These are phyloP conservation scores for Dactylellina haptotyla DNA, from an alignment of 2,329 filamentous ascomycete genomes.

Conservation along the genomic window DNA sequence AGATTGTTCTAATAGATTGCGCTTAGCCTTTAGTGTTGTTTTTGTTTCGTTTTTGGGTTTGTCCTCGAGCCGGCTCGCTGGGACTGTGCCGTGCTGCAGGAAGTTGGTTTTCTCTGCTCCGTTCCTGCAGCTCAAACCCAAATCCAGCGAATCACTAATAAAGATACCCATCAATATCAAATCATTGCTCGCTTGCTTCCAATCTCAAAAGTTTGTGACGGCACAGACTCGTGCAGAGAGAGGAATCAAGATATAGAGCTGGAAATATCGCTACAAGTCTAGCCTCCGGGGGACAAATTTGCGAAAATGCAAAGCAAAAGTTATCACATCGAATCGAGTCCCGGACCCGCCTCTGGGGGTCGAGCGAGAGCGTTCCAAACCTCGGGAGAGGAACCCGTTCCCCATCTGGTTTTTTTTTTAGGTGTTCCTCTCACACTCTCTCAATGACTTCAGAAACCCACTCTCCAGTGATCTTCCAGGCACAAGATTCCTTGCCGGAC, in stretches of 20 bases:
- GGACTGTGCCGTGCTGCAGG: slow-evolving; percentile 44
- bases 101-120: slow-evolving; percentile 22
- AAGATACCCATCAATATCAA: slow-evolving; percentile 14
- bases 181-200: slow-evolving; percentile 19
- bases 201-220: slow-evolving; percentile 28
- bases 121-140: slow-evolving; percentile 43
- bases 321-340: slow-evolving; percentile 45
- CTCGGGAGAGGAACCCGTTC: slow-evolving; percentile 52
- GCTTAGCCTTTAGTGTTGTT: slow-evolving; percentile 45
- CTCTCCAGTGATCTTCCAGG: slow-evolving; percentile 13
- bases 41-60: slow-evolving; percentile 54
- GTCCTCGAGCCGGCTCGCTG: slow-evolving; percentile 19
- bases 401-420: slow-evolving; percentile 39
- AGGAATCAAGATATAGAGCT: too few relatives aligned
- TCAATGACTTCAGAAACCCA: slow-evolving; percentile 31
- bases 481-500: slow-evolving; percentile 44
- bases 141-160: slow-evolving; percentile 18
- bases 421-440: slow-evolving; percentile 13
- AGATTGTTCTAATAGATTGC: slow-evolving; percentile 25
- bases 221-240: slow-evolving; percentile 47
- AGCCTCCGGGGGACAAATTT: slow-evolving; percentile 43
- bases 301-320: slow-evolving; percentile 41
- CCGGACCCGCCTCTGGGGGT: slow-evolving; percentile 45
- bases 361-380: slow-evolving; percentile 45
- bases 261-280: slow-evolving; percentile 27